Evolutionary conservation across 768 basidiomycete genomes (phyloP), one percentile per base, ranked within the genome.

Genomic region (Lentinula lateritia): DNA sequence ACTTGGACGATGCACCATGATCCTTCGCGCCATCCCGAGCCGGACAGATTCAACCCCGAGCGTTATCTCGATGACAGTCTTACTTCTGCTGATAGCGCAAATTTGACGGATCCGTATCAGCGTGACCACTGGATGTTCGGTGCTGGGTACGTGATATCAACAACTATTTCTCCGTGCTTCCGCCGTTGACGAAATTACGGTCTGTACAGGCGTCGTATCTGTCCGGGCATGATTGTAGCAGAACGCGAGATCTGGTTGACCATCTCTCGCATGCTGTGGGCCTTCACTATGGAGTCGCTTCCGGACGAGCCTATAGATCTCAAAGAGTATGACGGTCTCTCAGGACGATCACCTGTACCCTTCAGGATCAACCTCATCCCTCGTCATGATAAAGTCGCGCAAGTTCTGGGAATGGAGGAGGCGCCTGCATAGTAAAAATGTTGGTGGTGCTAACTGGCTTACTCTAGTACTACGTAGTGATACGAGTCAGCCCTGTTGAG

Each of bases 101-200:
- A 73, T 8, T 69, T 72, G 15, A 16, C 66, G 9, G 61, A 75
- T 57, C 63, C 69, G 9, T 61, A 63, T 61, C 66, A 73, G 15
- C 65, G 75, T 12, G 75, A 76, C 61, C 74, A 76, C 48, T 76
- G 74, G 74, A 61, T 68, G 18, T 76, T 76, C 53, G 75, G 75
- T 16, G 73, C 70, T 0, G 75, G 75, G 74, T 75, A 61, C 3
- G 72, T 67, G 7, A 3, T 28, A 28, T 28, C 20, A 7, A 9
- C 32, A 13, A 5, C 9, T 48, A 8, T 5, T 35, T 35, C 2
- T 45, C 34, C 57, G 9, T n/a, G 10, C 16, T 4, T 13, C 7
- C 13, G 28, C 18, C 16, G 23, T 7, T 41, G 32, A 18, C 45
- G 53, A 15, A 36, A 10, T 55, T 34, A n/a, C 20, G 12, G 13